Percentiles rank a stretch among this genome's conserved stretches.
These are phyloP conservation scores for Sphaerulina musiva DNA, from an alignment of 2,329 filamentous ascomycete species.

Conservation along the genomic window DNA sequence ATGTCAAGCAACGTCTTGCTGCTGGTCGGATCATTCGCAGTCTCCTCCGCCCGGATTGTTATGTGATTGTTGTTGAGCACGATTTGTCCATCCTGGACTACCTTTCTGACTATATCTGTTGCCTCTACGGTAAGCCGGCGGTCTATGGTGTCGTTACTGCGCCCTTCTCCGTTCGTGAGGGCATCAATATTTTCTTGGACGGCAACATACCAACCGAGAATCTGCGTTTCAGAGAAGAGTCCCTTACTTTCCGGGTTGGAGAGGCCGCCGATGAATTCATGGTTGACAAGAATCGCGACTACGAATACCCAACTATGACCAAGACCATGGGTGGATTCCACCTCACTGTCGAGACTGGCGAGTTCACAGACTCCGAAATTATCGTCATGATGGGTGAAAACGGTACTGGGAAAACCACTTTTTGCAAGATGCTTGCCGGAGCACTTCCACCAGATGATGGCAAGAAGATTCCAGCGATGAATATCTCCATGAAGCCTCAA, in stretches of 20 bases:
- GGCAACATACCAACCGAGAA: constrained; percentile 98
- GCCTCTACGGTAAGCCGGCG: constrained; percentile 90
- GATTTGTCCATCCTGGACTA: constrained; percentile 98
- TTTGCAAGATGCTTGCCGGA: constrained; percentile 92
- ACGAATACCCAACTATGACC: constrained; percentile 82
- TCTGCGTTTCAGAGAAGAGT: constrained; percentile 94
- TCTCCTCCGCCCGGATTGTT: constrained; percentile 80
- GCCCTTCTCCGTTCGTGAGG: constrained; percentile 91
- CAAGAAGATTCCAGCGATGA: constrained; percentile 79
- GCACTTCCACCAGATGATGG: constrained; percentile 82
- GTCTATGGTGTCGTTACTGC: constrained; percentile 97
- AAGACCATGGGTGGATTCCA: constrained; percentile 89
- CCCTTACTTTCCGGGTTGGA: constrained; percentile 86
- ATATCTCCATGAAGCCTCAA: constrained; percentile 98
- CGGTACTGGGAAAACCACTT: constrained; percentile 98
- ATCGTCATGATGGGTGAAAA: constrained; percentile 99
- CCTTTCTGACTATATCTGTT: constrained; percentile 95
- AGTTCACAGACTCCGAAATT: constrained; percentile 97
- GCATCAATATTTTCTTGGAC: constrained; percentile 98
- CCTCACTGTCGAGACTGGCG: constrained; percentile 70
- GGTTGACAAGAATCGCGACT: constrained; percentile 75
- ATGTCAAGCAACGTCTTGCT: constrained; percentile 97
- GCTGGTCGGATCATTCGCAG: constrained; percentile 89
- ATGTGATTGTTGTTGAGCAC: constrained; percentile 98
- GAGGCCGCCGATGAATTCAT: constrained; percentile 86